phyloP scores from a whole-genome alignment of 176 grass and related monocot species.

The Eragrostis curvula region DNA sequence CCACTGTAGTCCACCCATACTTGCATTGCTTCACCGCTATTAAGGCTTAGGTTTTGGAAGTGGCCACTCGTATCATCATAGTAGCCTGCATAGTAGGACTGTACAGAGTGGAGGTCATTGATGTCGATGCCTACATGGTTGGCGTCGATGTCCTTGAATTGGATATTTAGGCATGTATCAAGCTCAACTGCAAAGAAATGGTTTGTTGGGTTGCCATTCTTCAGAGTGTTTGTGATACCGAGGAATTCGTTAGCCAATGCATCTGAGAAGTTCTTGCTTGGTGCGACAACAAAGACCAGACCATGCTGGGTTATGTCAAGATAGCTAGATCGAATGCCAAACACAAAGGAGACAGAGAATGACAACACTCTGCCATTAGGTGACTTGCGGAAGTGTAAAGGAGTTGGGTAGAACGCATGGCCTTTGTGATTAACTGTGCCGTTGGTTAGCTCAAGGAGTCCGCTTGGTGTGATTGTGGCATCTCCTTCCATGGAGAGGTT shows the following conservation, averaged over 20 bases:
- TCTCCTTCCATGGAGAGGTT: conserved; percentile 3
- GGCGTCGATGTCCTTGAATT: neutral
- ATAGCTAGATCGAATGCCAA: conserved; percentile 20
- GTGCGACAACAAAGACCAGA: conserved; percentile 1
- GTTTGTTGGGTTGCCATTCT: neutral
- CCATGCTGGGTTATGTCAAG: neutral
- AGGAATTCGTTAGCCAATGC: neutral
- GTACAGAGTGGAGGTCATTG: conserved; percentile 6
- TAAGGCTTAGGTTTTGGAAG: conserved; percentile 28
- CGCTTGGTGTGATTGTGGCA: conserved; percentile 17
- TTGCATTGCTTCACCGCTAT: conserved; percentile 15
- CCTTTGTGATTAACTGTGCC: conserved; percentile 25
- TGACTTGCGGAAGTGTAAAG: conserved; percentile 8
- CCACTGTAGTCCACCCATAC: conserved; percentile 33
- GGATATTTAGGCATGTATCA: neutral
- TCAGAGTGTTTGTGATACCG: neutral
- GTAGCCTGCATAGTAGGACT: conserved; percentile 24
- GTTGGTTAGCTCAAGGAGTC: conserved; percentile 36
- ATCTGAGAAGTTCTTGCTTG: conserved; percentile 15
- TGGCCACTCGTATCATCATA: conserved; percentile 9
- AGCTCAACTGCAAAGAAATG: conserved; percentile 28
- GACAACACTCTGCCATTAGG: neutral
- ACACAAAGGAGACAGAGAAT: conserved; percentile 32
- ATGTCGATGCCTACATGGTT: conserved; percentile 26
- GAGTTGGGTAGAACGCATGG: conserved; percentile 35